A percentile compares a stretch with the other conserved stretches of the same genome.
phyloP scores from a whole-genome alignment of 176 grass and related monocot species.

The Oryza meridionalis region DNA sequence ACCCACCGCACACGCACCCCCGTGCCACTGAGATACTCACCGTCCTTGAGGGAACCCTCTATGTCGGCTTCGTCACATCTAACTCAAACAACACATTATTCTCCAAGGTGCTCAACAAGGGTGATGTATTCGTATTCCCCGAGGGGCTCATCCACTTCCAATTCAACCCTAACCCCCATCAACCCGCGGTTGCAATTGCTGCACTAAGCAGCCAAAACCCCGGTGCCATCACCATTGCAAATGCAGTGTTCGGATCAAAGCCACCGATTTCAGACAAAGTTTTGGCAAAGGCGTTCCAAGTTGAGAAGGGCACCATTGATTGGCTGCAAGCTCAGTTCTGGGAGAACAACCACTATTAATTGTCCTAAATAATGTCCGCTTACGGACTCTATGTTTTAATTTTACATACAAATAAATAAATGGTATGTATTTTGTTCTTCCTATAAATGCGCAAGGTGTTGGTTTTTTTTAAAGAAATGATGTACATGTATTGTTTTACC shows the following conservation, averaged over 20 bases:
- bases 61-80: constrained; percentile 34
- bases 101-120: constrained; percentile 37
- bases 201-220: constrained; percentile 29
- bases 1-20: constrained; percentile 35
- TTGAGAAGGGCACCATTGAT: constrained; percentile 34
- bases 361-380: too few relatives aligned
- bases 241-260: constrained; percentile 27
- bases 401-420: too few relatives aligned
- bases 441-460: too few relatives aligned
- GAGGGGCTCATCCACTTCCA: constrained; percentile 30
- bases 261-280: constrained; percentile 18
- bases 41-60: constrained; percentile 27
- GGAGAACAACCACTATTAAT: not conserved
- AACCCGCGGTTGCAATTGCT: constrained; percentile 6
- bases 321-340: constrained; percentile 39
- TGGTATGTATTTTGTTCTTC: too few relatives aligned
- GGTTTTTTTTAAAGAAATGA: too few relatives aligned
- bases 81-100: constrained; percentile 28
- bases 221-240: constrained; percentile 20
- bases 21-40: constrained; percentile 36
- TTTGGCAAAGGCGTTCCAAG: constrained; percentile 29
- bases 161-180: constrained; percentile 14
- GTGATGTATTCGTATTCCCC: constrained; percentile 18
- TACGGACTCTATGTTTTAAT: too few relatives aligned
- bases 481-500: too few relatives aligned